Base-by-base conservation (phyloP, 352 stramenopile genomes). In the Globisporangium irregulare region DNA sequence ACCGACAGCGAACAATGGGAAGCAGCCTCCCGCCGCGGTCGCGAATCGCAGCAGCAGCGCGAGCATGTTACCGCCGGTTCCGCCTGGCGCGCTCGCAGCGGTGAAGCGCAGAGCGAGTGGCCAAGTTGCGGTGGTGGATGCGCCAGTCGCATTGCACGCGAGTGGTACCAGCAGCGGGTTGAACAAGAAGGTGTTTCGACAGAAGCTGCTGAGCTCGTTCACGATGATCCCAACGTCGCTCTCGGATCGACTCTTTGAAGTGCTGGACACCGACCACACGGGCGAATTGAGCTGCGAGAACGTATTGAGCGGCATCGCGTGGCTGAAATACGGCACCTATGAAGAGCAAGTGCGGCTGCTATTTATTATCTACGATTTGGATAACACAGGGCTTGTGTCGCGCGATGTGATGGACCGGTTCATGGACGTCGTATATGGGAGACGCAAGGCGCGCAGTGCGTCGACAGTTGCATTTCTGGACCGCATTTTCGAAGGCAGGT, bases 331-430 rank as follows among this genome's bases (percentile, higher is more conserved):
- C 50, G 84, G 86, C 18, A 87, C 83, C 50, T 78, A 77, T 25
- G 84, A 93, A 20, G 87, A 93, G 62, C 86, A 91, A 36, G 73
- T 89, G 62, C 83, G 89, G 48, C 68, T 96, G 59, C 75, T 96
- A 12, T 96, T 94, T 62, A 83, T 80, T 38, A 88, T 96, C 64
- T 96, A 96, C 75, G 88, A 96, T 66, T 67, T 93, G n/a, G 82
- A 94, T 59, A 67, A 62, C 14, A 77, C 75, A 3, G 82, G 84
- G 20, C 73, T 86, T 29, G 72, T 96, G n/a, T 72, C 85, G 48
- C 75, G 84, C 20, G 88, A 93, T 41, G 72, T 90, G 27, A 70
- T 96, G 41, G 79, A 91, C 34, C 78, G 82, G 12, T 96, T 96
- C 70, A 91, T 94, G 81, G 85, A 93, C 66, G 86, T 96, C 54